Base-by-base conservation (phyloP, 2,329 filamentous ascomycete genomes). In the Stenocarpella maydis region DNA sequence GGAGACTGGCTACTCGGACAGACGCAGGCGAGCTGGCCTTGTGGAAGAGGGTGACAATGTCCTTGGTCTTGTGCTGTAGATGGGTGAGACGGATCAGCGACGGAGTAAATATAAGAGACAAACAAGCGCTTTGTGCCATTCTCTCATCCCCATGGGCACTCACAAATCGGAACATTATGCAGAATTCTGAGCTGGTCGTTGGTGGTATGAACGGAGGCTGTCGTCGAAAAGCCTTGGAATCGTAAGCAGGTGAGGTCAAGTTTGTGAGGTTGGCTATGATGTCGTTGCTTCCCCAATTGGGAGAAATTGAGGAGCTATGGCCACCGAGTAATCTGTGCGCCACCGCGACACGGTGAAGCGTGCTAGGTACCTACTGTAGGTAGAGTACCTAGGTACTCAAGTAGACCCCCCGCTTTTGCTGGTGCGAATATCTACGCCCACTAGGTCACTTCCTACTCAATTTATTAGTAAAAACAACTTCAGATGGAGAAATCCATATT, bases 41-140 rank as follows among this genome's bases (percentile, higher is more conserved):
- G 87, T 98, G 95, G 86, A 98, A 99, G 85, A 99, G 91, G 71
- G 95, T 98, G 79, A 98, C 89, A 74, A 97, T 93, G 84, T 98
- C 95, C 80, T 93, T 87, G 74, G 91, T 87, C 86, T 94, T 95
- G 82, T 86, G 88, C 92, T 94, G 76, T 47, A 28, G 10, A 49
- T 47, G 69, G 47, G 65, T n/a, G 14, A 17, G 17, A 64, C 43
- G n/a, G 53, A 45, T 61, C 34, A 67, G 60, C 49, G 41, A 34
- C 8, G 3, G 19, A 19, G 49, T 28, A 21, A 14, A 7, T 50
- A 14, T 68, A 54, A 69, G 69, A n/a, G 60, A 43, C 12, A 24
- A 55, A 43, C 12, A 24, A 55, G 50, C 55, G 17, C 21, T 7
- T 7, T 37, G 5, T 37, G 1, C 28, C 12, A 19, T n/a, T 45